Percentiles rank a stretch among this genome's conserved stretches.
Conservation (phyloP, 2,329 filamentous ascomycete species). For the Colletotrichum karsti region DNA sequence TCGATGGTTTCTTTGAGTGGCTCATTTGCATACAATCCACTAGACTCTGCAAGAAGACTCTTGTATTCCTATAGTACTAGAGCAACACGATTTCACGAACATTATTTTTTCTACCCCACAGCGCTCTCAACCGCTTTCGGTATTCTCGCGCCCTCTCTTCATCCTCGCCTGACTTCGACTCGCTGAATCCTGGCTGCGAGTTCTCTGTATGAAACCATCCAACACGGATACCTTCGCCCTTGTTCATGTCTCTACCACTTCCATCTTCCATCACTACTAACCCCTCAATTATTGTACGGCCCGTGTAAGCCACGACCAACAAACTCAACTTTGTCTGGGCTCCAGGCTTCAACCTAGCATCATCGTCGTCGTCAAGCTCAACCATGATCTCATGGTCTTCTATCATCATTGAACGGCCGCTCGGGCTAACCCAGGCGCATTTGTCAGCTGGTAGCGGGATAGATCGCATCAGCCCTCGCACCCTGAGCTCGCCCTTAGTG, state of each 20-base stretch:
- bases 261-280: too few relatives aligned
- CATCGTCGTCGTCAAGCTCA: too few relatives aligned
- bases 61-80: background rate
- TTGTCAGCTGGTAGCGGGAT: background rate
- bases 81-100: background rate
- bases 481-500: background rate
- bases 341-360: too few relatives aligned
- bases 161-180: background rate
- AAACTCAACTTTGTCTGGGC: too few relatives aligned
- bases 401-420: too few relatives aligned
- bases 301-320: too few relatives aligned
- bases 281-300: too few relatives aligned
- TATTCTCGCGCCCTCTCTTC: background rate
- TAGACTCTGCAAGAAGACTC: too few relatives aligned
- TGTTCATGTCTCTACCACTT: too few relatives aligned
- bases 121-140: background rate
- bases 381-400: too few relatives aligned
- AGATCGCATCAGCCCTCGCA: background rate
- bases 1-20: slow-evolving; percentile 63
- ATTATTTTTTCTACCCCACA: background rate
- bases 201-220: background rate
- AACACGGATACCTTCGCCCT: too few relatives aligned
- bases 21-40: background rate
- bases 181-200: background rate
- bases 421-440: too few relatives aligned